Conservation (phyloP, 139 green algal genomes). For the Volvox africanus region DNA sequence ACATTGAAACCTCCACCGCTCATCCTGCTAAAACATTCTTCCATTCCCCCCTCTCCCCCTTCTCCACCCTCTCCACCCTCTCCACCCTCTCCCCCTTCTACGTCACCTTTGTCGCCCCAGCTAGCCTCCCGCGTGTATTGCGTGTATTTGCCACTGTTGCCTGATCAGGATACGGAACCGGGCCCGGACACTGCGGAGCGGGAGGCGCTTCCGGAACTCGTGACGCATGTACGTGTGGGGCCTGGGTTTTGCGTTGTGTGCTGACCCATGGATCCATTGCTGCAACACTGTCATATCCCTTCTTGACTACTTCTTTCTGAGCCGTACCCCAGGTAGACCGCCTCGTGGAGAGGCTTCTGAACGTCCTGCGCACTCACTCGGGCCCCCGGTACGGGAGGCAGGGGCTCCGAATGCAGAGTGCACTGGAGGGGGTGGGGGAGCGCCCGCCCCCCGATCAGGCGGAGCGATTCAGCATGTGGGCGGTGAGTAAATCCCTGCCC, state of each 20-base stretch:
- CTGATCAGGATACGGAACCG: slow-evolving; percentile 30
- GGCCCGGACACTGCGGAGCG: slow-evolving; percentile 38
- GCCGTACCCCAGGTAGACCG: neutral
- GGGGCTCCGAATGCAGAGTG: neutral
- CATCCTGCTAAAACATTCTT: too few species aligned
- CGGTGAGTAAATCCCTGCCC: slow-evolving; percentile 40
- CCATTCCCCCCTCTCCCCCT: neutral
- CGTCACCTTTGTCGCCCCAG: neutral
- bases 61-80: neutral
- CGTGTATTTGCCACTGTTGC: neutral
- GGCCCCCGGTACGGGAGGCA: neutral
- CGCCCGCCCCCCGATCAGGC: slow-evolving; percentile 49
- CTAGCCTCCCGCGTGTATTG: neutral
- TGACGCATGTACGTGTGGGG: neutral
- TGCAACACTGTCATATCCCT: neutral
- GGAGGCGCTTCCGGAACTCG: slow-evolving; percentile 1
- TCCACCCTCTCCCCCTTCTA: neutral
- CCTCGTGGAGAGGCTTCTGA: neutral
- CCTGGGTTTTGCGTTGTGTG: too few species aligned
- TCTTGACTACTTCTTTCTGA: neutral
- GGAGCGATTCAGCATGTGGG: slow-evolving; percentile 73
- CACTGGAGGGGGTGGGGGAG: slow-evolving; percentile 21
- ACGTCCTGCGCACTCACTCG: neutral
- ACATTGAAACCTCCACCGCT: too few species aligned
- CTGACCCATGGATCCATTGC: neutral